phyloP scores from a whole-genome alignment of 257 asterid species.

The Dorcoceras hygrometricum region DNA sequence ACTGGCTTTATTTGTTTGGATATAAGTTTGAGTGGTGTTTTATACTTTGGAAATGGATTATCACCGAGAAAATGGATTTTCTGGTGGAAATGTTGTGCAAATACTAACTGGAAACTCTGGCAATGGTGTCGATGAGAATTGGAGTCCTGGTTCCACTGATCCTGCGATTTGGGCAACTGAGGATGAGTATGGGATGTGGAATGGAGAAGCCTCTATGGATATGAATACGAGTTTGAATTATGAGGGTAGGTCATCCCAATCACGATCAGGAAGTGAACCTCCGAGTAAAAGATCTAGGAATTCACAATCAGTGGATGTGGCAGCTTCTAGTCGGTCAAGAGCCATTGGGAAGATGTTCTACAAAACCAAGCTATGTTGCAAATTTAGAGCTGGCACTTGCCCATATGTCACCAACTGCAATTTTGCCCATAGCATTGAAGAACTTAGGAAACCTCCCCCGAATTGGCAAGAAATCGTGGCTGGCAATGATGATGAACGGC shows the following conservation, averaged over 20 bases:
- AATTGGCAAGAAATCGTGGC: constrained; percentile 84
- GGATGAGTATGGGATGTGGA: constrained; percentile 60
- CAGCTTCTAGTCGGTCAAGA: constrained; percentile 46
- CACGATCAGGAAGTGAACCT: constrained; percentile 51
- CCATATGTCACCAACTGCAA: constrained; percentile 73
- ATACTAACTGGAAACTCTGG: constrained; percentile 40
- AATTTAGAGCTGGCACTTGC: constrained; percentile 73
- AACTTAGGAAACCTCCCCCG: constrained; percentile 72
- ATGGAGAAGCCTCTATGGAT: constrained; percentile 42
- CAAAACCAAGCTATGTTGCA: constrained; percentile 70
- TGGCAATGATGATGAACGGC: constrained; percentile 59
- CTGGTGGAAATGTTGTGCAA: constrained; percentile 57
- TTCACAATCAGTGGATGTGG: constrained; percentile 43
- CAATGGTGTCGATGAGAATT: constrained; percentile 37
- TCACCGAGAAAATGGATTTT: constrained; percentile 40
- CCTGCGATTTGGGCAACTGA: constrained; percentile 76
- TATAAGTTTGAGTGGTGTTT: constrained; percentile 8
- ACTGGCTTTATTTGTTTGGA: constrained; percentile 12
- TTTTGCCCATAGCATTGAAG: constrained; percentile 59
- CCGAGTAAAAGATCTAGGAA: constrained; percentile 50
- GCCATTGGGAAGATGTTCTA: constrained; percentile 77
- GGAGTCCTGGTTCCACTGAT: constrained; percentile 51
- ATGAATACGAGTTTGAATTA: constrained; percentile 41
- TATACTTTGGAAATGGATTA: constrained; percentile 41
- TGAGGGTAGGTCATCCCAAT: constrained; percentile 51